Evolutionary conservation across 768 basidiomycete species (phyloP), one percentile per base, ranked within the genome.

Genomic region (Tulasnella sp.): DNA sequence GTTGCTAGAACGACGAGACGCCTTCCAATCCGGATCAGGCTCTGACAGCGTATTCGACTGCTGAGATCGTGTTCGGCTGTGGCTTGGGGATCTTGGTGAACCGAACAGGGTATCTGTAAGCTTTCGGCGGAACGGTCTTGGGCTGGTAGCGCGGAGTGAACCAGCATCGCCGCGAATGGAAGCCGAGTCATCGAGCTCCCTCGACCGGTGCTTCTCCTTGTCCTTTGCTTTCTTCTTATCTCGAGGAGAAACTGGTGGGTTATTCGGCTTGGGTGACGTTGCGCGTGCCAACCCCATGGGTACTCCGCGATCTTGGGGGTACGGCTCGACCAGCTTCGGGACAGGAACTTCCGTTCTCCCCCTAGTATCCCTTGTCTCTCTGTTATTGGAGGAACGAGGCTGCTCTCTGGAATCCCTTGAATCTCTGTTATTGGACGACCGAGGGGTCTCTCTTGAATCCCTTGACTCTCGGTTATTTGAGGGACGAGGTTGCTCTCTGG

Each of bases 171-270:
- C 72, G 18, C 58, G 58, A 27, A 62, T 62, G 58, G 58, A 62
- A 62, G 58, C 73, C 34, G 73, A 74, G 34, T 74, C 73, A n/a
- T 58, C 46, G 27, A 62, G 14, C 24, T 62, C 58, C 38, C 46
- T 24, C 24, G 36, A 44, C 40, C 75, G 38, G 31, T 79, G 62
- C 24, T 44, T 71, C 40, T 79, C 78, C 68, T 73, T 79, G 62
- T 79, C 78, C 68, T 72, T 79, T 62, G n/a, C 78, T 46, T 79
- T 79, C 40, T 46, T 79, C 34, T 79, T 79, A 16, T 79, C 78
- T n/a, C 78, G 71, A 21, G 72, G 72, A 74, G 72, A 74, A 4
- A n/a, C n/a, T 18, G 72, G 72, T 18, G 34, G 16, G 36, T 40
- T 39, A 19, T 4, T 40, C 36, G 38, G 72, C 72, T 21, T 40